Conservation (phyloP, 148 eudicot species). For the Fagopyrum homotropicum region DNA sequence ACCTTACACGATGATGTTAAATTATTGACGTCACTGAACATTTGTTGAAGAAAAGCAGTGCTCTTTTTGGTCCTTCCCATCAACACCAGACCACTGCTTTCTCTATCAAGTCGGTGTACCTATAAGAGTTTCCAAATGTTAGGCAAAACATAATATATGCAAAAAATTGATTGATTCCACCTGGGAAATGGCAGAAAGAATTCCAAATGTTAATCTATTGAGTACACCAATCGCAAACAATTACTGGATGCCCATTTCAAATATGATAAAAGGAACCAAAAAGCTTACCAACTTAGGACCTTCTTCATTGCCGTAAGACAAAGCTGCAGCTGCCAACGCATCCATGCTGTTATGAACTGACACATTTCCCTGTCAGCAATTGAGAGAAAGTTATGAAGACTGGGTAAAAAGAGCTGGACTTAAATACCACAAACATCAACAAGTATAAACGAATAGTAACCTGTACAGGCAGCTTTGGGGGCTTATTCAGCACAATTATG, state of each 20-base stretch:
- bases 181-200: background rate
- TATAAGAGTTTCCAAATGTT: constrained; percentile 15
- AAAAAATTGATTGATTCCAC: background rate
- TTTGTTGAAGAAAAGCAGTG: constrained; percentile 53
- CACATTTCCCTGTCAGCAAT: constrained; percentile 48
- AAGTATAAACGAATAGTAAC: constrained; percentile 26
- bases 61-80: constrained; percentile 92
- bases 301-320: constrained; percentile 74
- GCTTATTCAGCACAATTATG: constrained; percentile 78
- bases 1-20: constrained; percentile 57
- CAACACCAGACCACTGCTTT: constrained; percentile 75
- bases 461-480: constrained; percentile 84
- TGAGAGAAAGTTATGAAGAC: background rate
- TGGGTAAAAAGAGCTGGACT: background rate
- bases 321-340: constrained; percentile 93
- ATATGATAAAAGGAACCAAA: background rate
- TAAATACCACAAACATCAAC: background rate
- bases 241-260: background rate
- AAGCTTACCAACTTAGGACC: constrained; percentile 80
- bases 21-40: constrained; percentile 52
- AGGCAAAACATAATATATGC: background rate
- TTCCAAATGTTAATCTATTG: background rate
- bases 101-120: constrained; percentile 97
- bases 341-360: constrained; percentile 96
- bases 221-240: background rate